Base-by-base conservation (phyloP, 108 stramenopile genomes). In the Schizochytrium sp. region DNA sequence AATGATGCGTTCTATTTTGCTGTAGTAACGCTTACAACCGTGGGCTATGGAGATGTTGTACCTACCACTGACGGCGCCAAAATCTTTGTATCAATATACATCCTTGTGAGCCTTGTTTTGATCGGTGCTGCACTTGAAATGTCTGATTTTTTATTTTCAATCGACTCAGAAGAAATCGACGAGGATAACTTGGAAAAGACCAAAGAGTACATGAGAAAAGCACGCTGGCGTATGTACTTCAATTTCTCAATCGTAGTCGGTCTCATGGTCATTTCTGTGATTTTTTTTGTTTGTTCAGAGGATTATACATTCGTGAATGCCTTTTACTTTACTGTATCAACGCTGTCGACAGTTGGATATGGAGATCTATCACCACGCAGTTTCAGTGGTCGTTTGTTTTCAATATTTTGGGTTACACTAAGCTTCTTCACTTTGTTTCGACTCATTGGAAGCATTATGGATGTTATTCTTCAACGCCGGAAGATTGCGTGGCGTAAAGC, bases 1-100 rank as follows among this genome's bases (percentile, higher is more conserved):
- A 55, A 55, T 13, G 76, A 83, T 53, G 76, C 76, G 28, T 55
- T 83, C 28, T 83, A 83, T 53, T 83, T 83, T 83, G 76, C 53
- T 38, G 53, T 55, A 8, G 76, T 83, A 38, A 83, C 76, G 45
- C 50, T 83, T 1, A 38, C 76, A 5, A 83, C 76, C 17, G 76
- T 83, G 50, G 76, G 76, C 17, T 83, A 55, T 40, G 76, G 76
- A 83, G 76, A 83, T 53, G 53, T 83, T 7, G 76, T 83, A 7
- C 76, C 76, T 5, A 38, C 45, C 10, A 50, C 49, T 28, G 76
- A 83, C 53, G 76, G 17, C 76, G 40, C 76, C 38, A 83, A 83
- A 55, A 46, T 83, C 28, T 83, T 83, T 53, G 15, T 50, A 1
- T 17, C 76, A 47, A n/a, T 17, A n/a, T 83, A 83, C 53, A 40